Evolutionary conservation across 2,329 filamentous ascomycete genomes (phyloP), one percentile per base, ranked within the genome.

Genomic region (Metarhizium sp.): DNA sequence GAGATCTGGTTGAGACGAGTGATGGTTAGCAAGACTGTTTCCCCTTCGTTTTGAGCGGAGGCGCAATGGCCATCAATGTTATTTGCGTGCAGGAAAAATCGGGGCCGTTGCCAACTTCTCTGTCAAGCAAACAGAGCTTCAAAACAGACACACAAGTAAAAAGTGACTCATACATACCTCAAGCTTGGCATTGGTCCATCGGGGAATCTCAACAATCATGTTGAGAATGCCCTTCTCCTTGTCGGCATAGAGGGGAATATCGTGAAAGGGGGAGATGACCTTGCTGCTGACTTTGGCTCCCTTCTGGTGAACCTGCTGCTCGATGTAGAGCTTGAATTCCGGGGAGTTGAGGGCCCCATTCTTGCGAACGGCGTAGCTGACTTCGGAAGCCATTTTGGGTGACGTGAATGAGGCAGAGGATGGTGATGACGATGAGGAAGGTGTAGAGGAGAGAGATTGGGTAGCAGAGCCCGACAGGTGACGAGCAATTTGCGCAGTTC

Each of bases 131-230:
- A 16, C 10, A 16, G 38, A 16, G 38, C 34, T 36, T 36, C 11
- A 6, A 43, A 43, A 43, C n/a, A 5, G 10, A 25, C 16, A 0
- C 32, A 53, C 43, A 18, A 18, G 16, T 5, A n/a, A 4, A n/a
- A 4, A 13, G 20, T 32, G 25, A 34, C 20, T 45, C 54, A 36
- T 53, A 49, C 87, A 64, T 74, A 96, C 92, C 88, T 99, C 94
- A 76, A 95, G 89, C 86, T 99, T 99, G 69, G 88, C 94, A 78
- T 99, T 99, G 80, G 92, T 96, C 94, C 94, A 99, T 79, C 94
- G 87, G 69, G 94, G 94, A 68, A 99, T 96, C 87, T 99, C 94
- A 67, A 99, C 94, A 62, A 99, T 74, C 94, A 99, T 99, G 87
- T 99, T 99, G 70, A 99, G 83, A 73, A 97, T 79, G 66, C 87